A percentile compares a stretch with the other conserved stretches of the same genome.
These are phyloP conservation scores for Fragilaria crotonensis DNA, from an alignment of 108 stramenopile genomes.

Conservation along the genomic window DNA sequence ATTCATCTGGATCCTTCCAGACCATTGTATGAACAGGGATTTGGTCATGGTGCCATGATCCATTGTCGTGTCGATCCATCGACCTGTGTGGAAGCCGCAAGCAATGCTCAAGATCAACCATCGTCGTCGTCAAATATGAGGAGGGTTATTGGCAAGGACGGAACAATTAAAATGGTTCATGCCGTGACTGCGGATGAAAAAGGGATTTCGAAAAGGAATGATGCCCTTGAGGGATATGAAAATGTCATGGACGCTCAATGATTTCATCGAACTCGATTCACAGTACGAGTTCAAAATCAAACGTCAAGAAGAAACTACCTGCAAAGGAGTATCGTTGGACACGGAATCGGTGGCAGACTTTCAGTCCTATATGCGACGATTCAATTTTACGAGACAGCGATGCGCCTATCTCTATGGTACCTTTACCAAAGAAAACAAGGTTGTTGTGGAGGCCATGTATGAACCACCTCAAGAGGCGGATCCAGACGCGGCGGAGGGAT, in stretches of 20 bases:
- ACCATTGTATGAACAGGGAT: conserved; percentile 26
- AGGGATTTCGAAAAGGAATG: conserved; percentile 90
- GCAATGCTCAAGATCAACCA: conserved; percentile 5
- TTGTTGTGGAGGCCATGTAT: conserved; percentile 88
- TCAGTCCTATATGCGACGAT: conserved; percentile 73
- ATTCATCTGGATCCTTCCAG: conserved; percentile 29
- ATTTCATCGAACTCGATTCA: conserved; percentile 91
- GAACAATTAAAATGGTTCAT: conserved; percentile 65
- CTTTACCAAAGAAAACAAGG: conserved; percentile 59
- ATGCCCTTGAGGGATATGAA: conserved; percentile 91
- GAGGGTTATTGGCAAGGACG: conserved; percentile 79
- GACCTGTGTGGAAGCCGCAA: conserved; percentile 47
- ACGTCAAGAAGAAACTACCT: conserved; percentile 74
- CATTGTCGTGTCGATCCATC: conserved; percentile 75
- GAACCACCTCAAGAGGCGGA: conserved; percentile 95
- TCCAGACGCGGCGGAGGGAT: conserved; percentile 74
- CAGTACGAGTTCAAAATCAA: conserved; percentile 90
- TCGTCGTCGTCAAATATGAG: conserved; percentile 34
- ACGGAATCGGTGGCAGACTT: conserved; percentile 53
- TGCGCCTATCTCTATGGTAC: conserved; percentile 89
- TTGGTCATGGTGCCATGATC: conserved; percentile 69
- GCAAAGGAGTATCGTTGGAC: conserved; percentile 62
- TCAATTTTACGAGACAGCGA: conserved; percentile 83
- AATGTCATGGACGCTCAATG: conserved; percentile 94
- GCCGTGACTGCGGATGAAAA: conserved; percentile 24